Percentiles rank a stretch among this genome's conserved stretches.
Evolutionary conservation across 2,329 filamentous ascomycete genomes (phyloP).

Genomic region (Talaromyces sp.): DNA sequence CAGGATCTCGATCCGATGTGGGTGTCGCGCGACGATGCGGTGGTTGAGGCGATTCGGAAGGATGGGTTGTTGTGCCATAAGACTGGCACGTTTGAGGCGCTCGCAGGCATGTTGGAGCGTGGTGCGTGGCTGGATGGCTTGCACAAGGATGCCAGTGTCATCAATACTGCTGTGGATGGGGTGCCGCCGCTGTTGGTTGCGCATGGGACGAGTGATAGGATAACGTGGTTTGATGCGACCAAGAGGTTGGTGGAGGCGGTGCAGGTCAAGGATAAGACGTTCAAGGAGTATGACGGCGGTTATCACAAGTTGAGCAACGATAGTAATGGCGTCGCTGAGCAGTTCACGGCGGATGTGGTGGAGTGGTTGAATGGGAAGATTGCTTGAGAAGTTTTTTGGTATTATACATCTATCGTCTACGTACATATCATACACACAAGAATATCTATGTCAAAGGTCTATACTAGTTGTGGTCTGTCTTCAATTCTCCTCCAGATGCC

Average conservation of each 20-base stretch:
- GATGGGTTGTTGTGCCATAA: constrained; percentile 62
- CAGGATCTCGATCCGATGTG: background rate
- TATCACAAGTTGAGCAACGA: constrained; percentile 60
- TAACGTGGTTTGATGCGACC: constrained; percentile 62
- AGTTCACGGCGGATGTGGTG: constrained; percentile 54
- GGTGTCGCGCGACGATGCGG: constrained; percentile 47
- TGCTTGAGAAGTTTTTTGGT: background rate
- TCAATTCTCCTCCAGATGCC: constrained; percentile 45
- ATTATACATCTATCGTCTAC: constrained; percentile 1
- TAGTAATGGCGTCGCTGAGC: constrained; percentile 24
- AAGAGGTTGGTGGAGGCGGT: constrained; percentile 59
- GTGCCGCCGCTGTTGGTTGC: constrained; percentile 65
- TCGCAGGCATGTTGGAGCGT: constrained; percentile 73
- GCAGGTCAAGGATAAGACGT: constrained; percentile 61
- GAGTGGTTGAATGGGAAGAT: constrained; percentile 54
- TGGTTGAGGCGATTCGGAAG: background rate
- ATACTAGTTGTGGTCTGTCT: constrained; percentile 14
- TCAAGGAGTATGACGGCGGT: constrained; percentile 70
- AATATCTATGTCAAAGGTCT: background rate
- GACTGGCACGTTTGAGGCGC: constrained; percentile 77
- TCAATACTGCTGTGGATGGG: constrained; percentile 21
- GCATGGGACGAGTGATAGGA: constrained; percentile 71
- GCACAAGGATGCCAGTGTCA: constrained; percentile 17
- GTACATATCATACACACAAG: background rate
- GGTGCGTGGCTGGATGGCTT: constrained; percentile 56